Evolutionary conservation across 1,284 basidiomycete genomes (phyloP).

Genomic region (Ceratobasidium sp.): DNA sequence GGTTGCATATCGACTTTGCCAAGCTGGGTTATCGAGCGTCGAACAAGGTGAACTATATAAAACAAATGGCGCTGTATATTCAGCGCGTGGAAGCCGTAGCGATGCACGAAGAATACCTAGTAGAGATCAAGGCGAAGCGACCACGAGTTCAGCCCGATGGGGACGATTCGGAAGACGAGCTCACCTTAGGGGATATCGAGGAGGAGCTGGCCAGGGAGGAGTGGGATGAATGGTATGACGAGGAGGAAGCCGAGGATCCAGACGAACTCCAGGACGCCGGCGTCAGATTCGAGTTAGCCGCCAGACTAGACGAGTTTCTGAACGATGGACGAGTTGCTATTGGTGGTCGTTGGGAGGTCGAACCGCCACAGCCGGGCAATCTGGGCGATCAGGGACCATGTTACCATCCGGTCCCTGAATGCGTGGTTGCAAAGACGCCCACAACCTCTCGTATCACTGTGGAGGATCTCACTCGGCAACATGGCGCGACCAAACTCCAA

Average conservation of each 20-base stretch:
- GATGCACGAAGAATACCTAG: conserved; percentile 28
- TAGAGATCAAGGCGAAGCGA: neutral
- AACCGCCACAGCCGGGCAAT: neutral
- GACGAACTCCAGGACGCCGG: neutral
- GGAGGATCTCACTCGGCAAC: neutral
- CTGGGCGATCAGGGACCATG: neutral
- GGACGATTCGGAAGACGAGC: too few species aligned
- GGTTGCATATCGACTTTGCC: conserved; percentile 48
- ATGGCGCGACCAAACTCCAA: conserved; percentile 4
- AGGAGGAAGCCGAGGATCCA: neutral
- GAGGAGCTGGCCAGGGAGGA: too few species aligned
- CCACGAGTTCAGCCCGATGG: too few species aligned
- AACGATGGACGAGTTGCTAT: neutral
- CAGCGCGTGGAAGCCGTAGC: conserved; percentile 39
- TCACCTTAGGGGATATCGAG: too few species aligned
- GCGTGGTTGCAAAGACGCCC: neutral
- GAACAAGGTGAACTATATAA: conserved; percentile 38
- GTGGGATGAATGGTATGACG: conserved; percentile 1
- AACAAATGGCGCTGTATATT: conserved; percentile 47
- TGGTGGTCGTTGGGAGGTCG: neutral
- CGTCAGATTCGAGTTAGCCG: neutral
- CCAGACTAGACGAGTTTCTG: neutral
- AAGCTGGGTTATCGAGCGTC: conserved; percentile 44
- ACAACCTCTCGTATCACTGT: neutral
- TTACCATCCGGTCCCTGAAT: neutral